phyloP scores from a whole-genome alignment of 2,329 filamentous ascomycete genomes.

The Phaeosphaeriaceae sp. region DNA sequence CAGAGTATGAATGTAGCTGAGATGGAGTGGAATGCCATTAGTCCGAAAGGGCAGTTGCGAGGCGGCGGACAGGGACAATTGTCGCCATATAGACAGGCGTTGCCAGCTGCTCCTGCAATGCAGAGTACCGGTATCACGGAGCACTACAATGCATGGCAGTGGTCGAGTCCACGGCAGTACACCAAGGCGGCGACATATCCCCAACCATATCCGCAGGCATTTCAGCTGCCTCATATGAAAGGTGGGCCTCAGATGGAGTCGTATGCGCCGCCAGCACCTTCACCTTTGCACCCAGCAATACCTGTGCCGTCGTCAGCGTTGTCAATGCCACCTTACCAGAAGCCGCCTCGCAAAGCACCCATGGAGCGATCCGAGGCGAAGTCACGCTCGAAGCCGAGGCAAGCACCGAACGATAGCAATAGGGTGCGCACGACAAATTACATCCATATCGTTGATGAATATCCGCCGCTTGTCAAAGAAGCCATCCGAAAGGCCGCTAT shows the following conservation, averaged over 20 bases:
- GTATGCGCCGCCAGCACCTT: neutral
- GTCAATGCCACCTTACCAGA: constrained; percentile 7
- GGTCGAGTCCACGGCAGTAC: constrained; percentile 1
- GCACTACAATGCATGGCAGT: constrained; percentile 5
- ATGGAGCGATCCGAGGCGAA: constrained; percentile 2
- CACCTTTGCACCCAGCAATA: neutral
- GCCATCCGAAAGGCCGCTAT: constrained; percentile 11
- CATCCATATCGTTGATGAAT: constrained; percentile 30
- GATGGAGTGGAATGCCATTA: neutral
- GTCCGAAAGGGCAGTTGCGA: neutral
- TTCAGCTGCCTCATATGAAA: neutral
- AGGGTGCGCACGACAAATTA: constrained; percentile 19
- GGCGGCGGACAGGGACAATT: neutral
- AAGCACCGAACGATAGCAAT: neutral
- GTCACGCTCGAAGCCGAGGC: neutral
- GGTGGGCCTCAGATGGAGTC: neutral
- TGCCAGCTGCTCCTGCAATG: neutral
- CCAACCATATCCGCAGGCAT: neutral
- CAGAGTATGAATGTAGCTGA: neutral
- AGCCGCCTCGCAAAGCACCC: constrained; percentile 2
- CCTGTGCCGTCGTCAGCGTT: neutral
- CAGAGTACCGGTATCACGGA: neutral
- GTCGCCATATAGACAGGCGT: neutral
- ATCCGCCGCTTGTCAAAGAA: constrained; percentile 24
- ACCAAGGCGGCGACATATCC: neutral